Evolutionary conservation across 345 rosid species (phyloP).

Genomic region (Dipteronia sinensis): DNA sequence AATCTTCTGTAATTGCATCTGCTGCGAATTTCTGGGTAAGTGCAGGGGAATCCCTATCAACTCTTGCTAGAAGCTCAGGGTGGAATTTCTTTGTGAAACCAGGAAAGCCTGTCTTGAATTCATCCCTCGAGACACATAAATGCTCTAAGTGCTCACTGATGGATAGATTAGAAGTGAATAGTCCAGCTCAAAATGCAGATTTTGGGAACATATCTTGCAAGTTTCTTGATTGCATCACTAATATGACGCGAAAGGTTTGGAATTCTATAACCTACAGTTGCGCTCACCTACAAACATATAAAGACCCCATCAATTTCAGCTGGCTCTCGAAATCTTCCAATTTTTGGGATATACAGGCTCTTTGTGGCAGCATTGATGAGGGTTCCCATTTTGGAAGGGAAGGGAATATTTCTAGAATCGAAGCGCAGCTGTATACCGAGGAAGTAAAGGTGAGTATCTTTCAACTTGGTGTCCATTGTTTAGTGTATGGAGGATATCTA

Average conservation of each 20-base stretch:
- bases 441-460: slow-evolving; percentile 31
- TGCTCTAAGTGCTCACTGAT: slow-evolving; percentile 52
- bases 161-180: slow-evolving; percentile 24
- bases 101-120: slow-evolving; percentile 15
- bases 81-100: slow-evolving; percentile 32
- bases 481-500: slow-evolving; percentile 49
- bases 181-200: slow-evolving; percentile 25
- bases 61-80: slow-evolving; percentile 36
- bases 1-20: slow-evolving; percentile 57
- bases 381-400: not conserved
- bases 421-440: slow-evolving; percentile 20
- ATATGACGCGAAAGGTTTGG: slow-evolving; percentile 46
- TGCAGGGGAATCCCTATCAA: slow-evolving; percentile 68
- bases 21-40: slow-evolving; percentile 63
- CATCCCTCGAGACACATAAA: slow-evolving; percentile 25
- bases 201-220: slow-evolving; percentile 30
- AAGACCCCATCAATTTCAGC: slow-evolving; percentile 48
- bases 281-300: slow-evolving; percentile 39
- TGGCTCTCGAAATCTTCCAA: slow-evolving; percentile 25
- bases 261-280: slow-evolving; percentile 44
- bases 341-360: slow-evolving; percentile 6
- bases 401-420: slow-evolving; percentile 11
- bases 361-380: not conserved
- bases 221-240: slow-evolving; percentile 48
- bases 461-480: slow-evolving; percentile 68